Conservation (phyloP, 805 yeast genomes). For the Candida hungchunana region DNA sequence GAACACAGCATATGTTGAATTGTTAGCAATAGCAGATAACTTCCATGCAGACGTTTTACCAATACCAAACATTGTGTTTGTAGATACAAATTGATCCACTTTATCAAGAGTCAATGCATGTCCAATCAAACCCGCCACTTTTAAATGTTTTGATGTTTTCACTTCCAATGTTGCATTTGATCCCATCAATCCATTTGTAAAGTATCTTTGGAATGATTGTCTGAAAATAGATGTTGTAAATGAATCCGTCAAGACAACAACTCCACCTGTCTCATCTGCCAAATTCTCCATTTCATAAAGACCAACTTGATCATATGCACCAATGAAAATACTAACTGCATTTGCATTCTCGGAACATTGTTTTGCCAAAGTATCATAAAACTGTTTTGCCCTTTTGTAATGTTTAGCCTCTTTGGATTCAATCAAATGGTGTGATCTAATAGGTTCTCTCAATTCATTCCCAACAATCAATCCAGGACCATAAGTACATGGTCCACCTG, state of each 20-base stretch:
- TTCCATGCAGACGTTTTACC: slow-evolving; percentile 91
- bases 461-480: slow-evolving; percentile 95
- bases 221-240: slow-evolving; percentile 65
- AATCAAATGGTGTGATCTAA: slow-evolving; percentile 95
- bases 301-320: slow-evolving; percentile 84
- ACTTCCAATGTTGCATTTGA: slow-evolving; percentile 87
- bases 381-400: slow-evolving; percentile 79
- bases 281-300: slow-evolving; percentile 60
- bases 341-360: slow-evolving; percentile 72
- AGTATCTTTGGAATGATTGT: slow-evolving; percentile 67
- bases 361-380: slow-evolving; percentile 68
- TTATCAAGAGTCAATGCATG: slow-evolving; percentile 71
- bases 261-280: slow-evolving; percentile 58
- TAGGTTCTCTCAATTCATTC: slow-evolving; percentile 87
- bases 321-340: slow-evolving; percentile 86
- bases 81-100: slow-evolving; percentile 68
- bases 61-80: slow-evolving; percentile 90
- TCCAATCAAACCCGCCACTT: slow-evolving; percentile 90
- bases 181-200: slow-evolving; percentile 84
- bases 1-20: slow-evolving; percentile 83
- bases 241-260: slow-evolving; percentile 57
- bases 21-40: slow-evolving; percentile 79
- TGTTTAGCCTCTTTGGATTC: slow-evolving; percentile 88
- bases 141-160: slow-evolving; percentile 80
- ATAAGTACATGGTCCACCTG: slow-evolving; percentile 94